Percentiles rank a stretch among this genome's conserved stretches.
Conservation (phyloP, 345 rosid genomes). For the Excoecaria agallocha region DNA sequence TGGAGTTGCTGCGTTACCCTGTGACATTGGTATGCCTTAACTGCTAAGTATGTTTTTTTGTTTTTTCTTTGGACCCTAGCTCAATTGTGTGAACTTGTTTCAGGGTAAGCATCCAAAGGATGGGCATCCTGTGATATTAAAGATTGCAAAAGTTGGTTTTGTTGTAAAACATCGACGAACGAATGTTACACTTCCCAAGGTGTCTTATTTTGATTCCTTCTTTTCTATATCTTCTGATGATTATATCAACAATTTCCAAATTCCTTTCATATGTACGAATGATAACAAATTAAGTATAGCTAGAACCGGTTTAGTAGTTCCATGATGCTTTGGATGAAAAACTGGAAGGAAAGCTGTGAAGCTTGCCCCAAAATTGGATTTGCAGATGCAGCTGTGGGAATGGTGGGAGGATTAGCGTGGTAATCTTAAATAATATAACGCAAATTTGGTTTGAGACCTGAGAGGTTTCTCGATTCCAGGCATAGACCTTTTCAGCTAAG, state of each 20-base stretch:
- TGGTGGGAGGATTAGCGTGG: neutral
- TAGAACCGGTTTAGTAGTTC: neutral
- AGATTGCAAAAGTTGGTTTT: conserved; percentile 65
- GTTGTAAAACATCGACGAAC: conserved; percentile 64
- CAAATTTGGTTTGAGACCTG: neutral
- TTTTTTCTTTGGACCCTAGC: conserved; percentile 5
- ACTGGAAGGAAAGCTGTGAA: neutral
- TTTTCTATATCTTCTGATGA: neutral
- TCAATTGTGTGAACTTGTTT: conserved; percentile 22
- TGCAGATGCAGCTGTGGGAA: neutral
- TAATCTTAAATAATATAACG: neutral
- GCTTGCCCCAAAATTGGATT: neutral
- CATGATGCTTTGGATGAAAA: neutral
- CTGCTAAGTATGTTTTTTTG: neutral
- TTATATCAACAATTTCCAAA: neutral
- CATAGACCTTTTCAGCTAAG: neutral
- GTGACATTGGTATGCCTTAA: conserved; percentile 59
- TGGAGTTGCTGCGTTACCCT: conserved; percentile 74
- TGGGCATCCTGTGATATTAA: conserved; percentile 67
- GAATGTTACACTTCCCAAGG: conserved; percentile 88
- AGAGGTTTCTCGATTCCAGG: neutral
- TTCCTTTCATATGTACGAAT: too few species aligned
- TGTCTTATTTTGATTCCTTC: conserved; percentile 15
- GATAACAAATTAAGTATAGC: neutral
- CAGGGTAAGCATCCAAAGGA: conserved; percentile 90